These are phyloP conservation scores for Begonia fuchsioides DNA, from an alignment of 306 rosid genomes.

Conservation along the genomic window DNA sequence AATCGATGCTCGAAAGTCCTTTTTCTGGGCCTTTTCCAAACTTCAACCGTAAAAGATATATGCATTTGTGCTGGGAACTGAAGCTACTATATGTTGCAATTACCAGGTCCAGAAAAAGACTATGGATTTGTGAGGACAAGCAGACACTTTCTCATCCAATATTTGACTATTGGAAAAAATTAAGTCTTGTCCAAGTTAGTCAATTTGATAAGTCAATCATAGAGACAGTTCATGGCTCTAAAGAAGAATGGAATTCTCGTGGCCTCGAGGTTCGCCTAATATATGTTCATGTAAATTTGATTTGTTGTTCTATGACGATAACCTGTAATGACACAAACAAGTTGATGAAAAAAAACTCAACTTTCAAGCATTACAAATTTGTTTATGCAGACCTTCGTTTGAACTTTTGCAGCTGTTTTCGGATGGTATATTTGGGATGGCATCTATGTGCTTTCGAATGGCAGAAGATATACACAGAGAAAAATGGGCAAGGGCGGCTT, in stretches of 20 bases:
- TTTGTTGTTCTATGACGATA: too few species aligned
- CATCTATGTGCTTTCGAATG: constrained; percentile 69
- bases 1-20: constrained; percentile 23
- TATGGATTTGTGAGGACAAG: constrained; percentile 52
- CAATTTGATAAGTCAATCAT: constrained; percentile 34
- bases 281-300: too few species aligned
- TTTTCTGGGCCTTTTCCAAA: constrained; percentile 10
- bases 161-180: constrained; percentile 54
- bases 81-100: constrained; percentile 54
- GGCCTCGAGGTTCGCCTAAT: constrained; percentile 42
- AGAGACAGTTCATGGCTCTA: constrained; percentile 36
- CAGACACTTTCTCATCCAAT: constrained; percentile 31
- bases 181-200: constrained; percentile 34
- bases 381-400: background rate
- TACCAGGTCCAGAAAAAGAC: constrained; percentile 44
- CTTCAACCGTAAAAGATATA: constrained; percentile 26
- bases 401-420: constrained; percentile 36
- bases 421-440: constrained; percentile 48
- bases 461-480: constrained; percentile 54
- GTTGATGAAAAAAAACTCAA: background rate
- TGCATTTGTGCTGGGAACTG: constrained; percentile 42
- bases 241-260: constrained; percentile 47
- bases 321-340: too few species aligned
- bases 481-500: constrained; percentile 51
- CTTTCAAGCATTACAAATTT: background rate